These are phyloP conservation scores for Tremellales sp. DNA, from an alignment of 1,284 basidiomycete genomes.

Conservation along the genomic window DNA sequence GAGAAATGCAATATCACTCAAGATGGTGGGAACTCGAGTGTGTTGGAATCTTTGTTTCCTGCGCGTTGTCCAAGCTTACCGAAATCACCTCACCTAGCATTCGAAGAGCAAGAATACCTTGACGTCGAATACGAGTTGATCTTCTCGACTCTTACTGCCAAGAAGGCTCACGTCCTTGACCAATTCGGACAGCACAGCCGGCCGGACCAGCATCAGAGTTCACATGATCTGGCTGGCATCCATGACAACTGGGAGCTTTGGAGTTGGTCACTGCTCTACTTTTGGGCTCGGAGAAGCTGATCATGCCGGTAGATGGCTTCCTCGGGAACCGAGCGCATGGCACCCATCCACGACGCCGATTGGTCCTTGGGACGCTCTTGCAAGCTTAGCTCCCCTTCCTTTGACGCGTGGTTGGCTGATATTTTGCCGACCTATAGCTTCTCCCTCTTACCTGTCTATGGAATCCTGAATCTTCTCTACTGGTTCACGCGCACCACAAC, in stretches of 20 bases:
- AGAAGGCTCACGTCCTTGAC: conserved; percentile 12
- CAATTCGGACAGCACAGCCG: conserved; percentile 1
- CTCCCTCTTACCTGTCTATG: neutral
- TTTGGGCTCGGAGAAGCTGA: neutral
- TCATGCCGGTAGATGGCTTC: conserved; percentile 9
- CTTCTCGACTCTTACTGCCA: conserved; percentile 19
- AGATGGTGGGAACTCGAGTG: conserved; percentile 2
- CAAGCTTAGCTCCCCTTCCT: conserved; percentile 7
- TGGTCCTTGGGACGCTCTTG: conserved; percentile 10
- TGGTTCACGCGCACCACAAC: conserved; percentile 23
- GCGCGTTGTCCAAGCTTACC: neutral
- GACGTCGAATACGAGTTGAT: conserved; percentile 14
- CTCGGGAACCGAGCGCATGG: conserved; percentile 13
- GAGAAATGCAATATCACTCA: conserved; percentile 2
- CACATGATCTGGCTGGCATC: neutral
- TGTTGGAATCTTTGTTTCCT: neutral
- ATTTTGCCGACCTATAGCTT: neutral
- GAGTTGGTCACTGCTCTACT: conserved; percentile 4
- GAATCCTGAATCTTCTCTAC: conserved; percentile 13
- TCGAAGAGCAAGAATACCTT: conserved; percentile 10
- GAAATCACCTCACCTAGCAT: neutral
- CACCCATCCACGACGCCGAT: conserved; percentile 15
- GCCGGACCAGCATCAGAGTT: conserved; percentile 8
- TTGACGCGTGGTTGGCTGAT: neutral
- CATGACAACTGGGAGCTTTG: conserved; percentile 17